phyloP scores from a whole-genome alignment of 441 rosid species.

The Brassica balearica region DNA sequence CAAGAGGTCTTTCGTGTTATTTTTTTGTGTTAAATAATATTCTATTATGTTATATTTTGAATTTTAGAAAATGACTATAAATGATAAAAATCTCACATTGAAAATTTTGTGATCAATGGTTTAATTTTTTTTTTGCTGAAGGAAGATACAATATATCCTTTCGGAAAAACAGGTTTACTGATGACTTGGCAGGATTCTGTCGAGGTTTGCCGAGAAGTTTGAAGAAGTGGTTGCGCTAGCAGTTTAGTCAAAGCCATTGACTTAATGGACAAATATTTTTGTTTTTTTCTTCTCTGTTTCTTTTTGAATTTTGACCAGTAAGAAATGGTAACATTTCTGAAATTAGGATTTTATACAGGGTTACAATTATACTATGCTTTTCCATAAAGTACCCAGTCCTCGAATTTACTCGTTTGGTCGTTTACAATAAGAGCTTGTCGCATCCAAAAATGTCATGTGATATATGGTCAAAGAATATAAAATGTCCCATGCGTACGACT shows the following conservation, averaged over 20 bases:
- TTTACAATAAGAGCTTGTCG: constrained; percentile 35
- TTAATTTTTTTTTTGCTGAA: no score
- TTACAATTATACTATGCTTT: neutral
- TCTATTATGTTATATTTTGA: no score
- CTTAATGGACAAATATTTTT: neutral
- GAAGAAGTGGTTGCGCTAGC: constrained; percentile 40
- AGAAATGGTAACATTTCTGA: constrained; percentile 3
- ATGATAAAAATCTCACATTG: no score
- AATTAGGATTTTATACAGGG: neutral
- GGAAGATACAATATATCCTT: no score
- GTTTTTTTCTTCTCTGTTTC: neutral
- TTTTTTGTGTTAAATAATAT: no score
- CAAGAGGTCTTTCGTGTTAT: no score
- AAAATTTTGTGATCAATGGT: no score
- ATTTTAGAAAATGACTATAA: no score
- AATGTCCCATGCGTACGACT: constrained; percentile 14
- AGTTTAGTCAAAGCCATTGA: constrained; percentile 37
- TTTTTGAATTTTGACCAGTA: constrained; percentile 5
- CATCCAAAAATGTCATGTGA: constrained; percentile 41
- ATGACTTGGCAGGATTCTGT: constrained; percentile 17
- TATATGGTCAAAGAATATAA: constrained; percentile 31
- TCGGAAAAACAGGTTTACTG: neutral
- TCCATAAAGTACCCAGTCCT: constrained; percentile 29
- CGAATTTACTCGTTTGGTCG: constrained; percentile 42
- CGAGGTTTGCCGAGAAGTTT: constrained; percentile 22